A percentile compares a stretch with the other conserved stretches of the same genome.
Conservation (phyloP, 768 basidiomycete genomes). For the Russula olivacea region DNA sequence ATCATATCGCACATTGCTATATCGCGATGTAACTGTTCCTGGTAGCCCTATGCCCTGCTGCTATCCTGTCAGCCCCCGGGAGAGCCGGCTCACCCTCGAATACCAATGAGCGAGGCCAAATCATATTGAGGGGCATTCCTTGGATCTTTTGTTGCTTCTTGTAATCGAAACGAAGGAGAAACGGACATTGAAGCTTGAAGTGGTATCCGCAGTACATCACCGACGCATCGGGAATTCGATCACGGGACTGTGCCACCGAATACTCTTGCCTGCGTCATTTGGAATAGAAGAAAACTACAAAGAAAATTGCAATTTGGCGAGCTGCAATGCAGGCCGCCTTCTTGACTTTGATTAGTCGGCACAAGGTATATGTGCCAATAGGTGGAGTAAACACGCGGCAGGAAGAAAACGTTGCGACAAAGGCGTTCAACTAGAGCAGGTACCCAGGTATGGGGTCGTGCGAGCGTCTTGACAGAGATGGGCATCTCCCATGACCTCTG, state of each 20-base stretch:
- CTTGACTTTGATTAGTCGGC: background rate
- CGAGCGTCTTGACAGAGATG: background rate
- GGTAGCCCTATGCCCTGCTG: constrained; percentile 17
- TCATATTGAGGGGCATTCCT: background rate
- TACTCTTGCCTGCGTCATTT: background rate
- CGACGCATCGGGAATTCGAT: background rate
- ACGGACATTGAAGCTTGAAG: background rate
- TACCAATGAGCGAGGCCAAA: background rate
- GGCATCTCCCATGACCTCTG: background rate
- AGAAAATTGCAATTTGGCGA: background rate
- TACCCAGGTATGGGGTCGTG: background rate
- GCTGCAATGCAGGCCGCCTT: background rate
- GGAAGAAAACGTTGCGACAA: background rate
- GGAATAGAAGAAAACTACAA: background rate
- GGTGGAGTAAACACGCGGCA: constrained; percentile 11
- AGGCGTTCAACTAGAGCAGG: background rate
- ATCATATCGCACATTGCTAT: background rate
- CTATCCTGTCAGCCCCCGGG: constrained; percentile 4
- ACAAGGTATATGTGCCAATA: background rate
- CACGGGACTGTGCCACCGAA: constrained; percentile 13
- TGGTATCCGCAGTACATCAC: background rate
- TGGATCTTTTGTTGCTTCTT: background rate
- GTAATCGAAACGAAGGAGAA: background rate
- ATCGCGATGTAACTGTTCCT: constrained; percentile 6
- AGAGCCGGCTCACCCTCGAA: constrained; percentile 7